Evolutionary conservation across 495 filamentous ascomycete species (phyloP).

Genomic region (Podospora appendiculata): DNA sequence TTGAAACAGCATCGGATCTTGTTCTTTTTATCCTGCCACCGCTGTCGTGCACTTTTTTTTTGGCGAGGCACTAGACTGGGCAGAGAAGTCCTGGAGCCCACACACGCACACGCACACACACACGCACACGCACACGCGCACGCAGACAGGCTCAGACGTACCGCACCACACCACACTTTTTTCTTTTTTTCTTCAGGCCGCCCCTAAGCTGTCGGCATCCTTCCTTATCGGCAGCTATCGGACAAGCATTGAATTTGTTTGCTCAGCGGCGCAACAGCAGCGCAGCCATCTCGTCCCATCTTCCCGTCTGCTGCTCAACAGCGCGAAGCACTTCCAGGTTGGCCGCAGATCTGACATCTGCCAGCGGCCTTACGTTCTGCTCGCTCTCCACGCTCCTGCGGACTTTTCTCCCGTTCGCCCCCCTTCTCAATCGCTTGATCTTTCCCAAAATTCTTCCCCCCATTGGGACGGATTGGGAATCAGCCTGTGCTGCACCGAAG

Average conservation of each 20-base stretch:
- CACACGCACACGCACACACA: too few relatives aligned
- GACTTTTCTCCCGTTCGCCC: conserved; percentile 4
- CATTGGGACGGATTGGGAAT: conserved; percentile 22
- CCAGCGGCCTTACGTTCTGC: conserved; percentile 1
- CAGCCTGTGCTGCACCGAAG: conserved; percentile 31
- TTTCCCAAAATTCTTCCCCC: conserved; percentile 5
- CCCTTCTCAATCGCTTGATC: conserved; percentile 12
- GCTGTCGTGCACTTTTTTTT: background rate
- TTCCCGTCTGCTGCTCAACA: too few relatives aligned
- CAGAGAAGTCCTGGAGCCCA: too few relatives aligned
- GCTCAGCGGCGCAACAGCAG: too few relatives aligned
- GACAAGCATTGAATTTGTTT: too few relatives aligned
- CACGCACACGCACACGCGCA: too few relatives aligned
- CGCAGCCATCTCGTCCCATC: too few relatives aligned
- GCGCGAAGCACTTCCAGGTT: background rate
- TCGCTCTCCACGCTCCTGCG: conserved; percentile 2
- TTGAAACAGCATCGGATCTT: conserved; percentile 1
- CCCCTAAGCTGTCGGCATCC: conserved; percentile 11
- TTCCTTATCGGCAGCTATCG: background rate
- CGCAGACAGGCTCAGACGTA: too few relatives aligned
- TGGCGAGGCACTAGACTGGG: background rate
- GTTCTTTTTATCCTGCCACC: background rate
- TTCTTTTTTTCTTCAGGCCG: too few relatives aligned
- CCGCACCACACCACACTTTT: too few relatives aligned
- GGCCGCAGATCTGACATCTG: conserved; percentile 6